phyloP scores from a whole-genome alignment of 257 asterid genomes.

The Nicotiana tomentosiformis region DNA sequence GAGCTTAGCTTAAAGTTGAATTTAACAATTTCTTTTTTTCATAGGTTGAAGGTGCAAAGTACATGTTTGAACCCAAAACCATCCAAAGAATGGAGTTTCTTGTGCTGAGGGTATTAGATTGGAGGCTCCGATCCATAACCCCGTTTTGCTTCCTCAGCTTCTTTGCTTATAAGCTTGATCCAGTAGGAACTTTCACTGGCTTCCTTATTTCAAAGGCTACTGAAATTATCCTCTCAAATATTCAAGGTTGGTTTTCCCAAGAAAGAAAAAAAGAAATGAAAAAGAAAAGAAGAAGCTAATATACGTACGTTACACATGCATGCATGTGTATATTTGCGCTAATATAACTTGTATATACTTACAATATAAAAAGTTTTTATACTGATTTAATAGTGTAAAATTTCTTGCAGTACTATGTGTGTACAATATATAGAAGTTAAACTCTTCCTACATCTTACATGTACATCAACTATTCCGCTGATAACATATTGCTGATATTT shows the following conservation, averaged over 20 bases:
- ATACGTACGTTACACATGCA: not conserved
- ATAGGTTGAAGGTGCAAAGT: constrained; percentile 80
- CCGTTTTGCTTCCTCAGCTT: constrained; percentile 69
- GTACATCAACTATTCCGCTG: not conserved
- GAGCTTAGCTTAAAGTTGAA: no score
- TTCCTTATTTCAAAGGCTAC: constrained; percentile 66
- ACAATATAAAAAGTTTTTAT: not conserved
- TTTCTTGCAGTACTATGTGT: not conserved
- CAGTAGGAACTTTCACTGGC: constrained; percentile 51
- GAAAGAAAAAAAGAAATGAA: not conserved
- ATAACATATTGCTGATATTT: not conserved
- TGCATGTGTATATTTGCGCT: not conserved
- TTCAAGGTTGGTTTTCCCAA: constrained; percentile 47
- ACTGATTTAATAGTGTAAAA: not conserved
- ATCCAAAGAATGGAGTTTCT: constrained; percentile 83
- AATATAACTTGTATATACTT: no score
- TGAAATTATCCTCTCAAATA: constrained; percentile 53
- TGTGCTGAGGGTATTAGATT: constrained; percentile 65
- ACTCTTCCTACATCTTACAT: not conserved
- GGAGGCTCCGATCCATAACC: constrained; percentile 83
- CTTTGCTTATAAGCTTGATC: constrained; percentile 76
- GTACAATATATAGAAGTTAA: not conserved
- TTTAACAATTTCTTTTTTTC: not conserved
- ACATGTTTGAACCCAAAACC: constrained; percentile 68
- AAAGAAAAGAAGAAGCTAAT: not conserved